Conservation (phyloP, 495 filamentous ascomycete species). For the Penicillium goetzii region DNA sequence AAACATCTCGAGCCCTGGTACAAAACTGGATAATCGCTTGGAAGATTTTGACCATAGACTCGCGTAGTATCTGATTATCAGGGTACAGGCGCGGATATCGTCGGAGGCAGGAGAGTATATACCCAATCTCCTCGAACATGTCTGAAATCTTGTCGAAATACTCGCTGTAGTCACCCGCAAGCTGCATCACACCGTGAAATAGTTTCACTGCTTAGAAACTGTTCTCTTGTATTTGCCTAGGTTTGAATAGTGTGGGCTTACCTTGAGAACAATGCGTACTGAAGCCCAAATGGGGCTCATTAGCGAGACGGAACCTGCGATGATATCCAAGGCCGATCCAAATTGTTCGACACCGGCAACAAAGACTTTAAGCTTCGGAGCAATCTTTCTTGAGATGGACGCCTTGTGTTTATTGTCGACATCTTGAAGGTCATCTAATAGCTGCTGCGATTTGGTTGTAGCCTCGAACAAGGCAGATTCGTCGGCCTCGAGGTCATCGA, state of each 20-base stretch:
- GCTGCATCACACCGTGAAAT: not conserved
- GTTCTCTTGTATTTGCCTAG: not conserved
- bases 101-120: not conserved
- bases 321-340: not conserved
- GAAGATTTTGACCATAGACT: not conserved
- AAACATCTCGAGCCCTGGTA: conserved; percentile 2
- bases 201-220: not conserved
- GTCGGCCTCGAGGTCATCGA: conserved; percentile 3
- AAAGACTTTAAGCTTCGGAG: not conserved
- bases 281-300: conserved; percentile 3
- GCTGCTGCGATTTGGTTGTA: not conserved
- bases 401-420: conserved; percentile 2
- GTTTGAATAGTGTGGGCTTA: not conserved
- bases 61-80: not conserved
- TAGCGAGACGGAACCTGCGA: not conserved
- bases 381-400: not conserved
- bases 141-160: conserved; percentile 5
- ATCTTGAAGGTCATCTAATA: not conserved
- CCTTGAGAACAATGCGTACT: not conserved
- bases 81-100: not conserved
- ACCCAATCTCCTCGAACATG: conserved; percentile 3
- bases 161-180: conserved; percentile 2
- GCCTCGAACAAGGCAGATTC: not conserved
- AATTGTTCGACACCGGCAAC: not conserved
- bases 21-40: not conserved